Conservation (phyloP, 2,329 filamentous ascomycete species). For the Phoma sp. region DNA sequence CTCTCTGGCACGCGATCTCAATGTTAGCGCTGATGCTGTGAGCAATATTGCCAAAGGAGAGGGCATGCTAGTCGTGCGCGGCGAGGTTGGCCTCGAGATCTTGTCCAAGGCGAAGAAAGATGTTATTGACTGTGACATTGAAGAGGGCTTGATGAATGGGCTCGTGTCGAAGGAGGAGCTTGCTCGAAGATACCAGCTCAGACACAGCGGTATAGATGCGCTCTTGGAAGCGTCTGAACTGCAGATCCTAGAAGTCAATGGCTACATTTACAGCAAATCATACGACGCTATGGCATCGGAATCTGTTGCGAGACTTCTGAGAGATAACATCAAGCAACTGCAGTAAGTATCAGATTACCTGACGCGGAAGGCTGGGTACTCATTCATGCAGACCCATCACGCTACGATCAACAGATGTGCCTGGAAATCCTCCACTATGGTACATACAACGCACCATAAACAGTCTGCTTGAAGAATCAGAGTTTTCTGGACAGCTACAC, state of each 20-base stretch:
- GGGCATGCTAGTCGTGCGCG: conserved; percentile 31
- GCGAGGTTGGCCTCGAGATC: conserved; percentile 28
- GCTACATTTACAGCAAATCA: conserved; percentile 23
- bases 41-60: conserved; percentile 26
- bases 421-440: conserved; percentile 34
- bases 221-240: conserved; percentile 23
- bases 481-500: conserved; percentile 22
- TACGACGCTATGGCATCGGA: conserved; percentile 22
- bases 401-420: conserved; percentile 23
- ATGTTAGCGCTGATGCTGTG: conserved; percentile 28
- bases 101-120: conserved; percentile 33
- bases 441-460: conserved; percentile 24
- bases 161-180: conserved; percentile 29
- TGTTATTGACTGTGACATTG: conserved; percentile 20
- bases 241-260: conserved; percentile 21
- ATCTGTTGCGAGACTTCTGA: conserved; percentile 15
- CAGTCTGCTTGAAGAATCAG: conserved; percentile 6
- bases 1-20: conserved; percentile 25
- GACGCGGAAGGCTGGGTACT: background rate
- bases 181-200: conserved; percentile 28
- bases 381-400: conserved; percentile 1
- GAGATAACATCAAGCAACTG: conserved; percentile 14
- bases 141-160: conserved; percentile 6
- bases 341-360: conserved; percentile 19
- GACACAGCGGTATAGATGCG: conserved; percentile 27